Evolutionary conservation across 225 moss, liverwort and hornwort species (phyloP).

Genomic region (Marchantia paleacea): DNA sequence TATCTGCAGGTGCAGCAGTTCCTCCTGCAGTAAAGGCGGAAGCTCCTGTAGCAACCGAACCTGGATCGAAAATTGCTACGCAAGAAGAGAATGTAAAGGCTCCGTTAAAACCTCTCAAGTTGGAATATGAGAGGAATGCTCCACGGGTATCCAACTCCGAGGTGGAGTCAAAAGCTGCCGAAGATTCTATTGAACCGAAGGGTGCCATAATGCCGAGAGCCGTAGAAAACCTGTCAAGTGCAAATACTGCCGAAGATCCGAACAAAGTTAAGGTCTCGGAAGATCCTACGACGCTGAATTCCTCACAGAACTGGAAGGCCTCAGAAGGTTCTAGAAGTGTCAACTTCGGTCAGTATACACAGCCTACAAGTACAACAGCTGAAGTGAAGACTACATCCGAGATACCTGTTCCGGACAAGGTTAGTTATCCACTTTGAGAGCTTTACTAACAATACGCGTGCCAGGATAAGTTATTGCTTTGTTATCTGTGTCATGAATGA

Average conservation of each 20-base stretch:
- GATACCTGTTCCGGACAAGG: not conserved
- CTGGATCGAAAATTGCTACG: not conserved
- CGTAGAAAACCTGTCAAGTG: not conserved
- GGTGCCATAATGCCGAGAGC: not conserved
- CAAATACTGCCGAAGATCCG: not conserved
- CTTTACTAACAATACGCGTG: too few species aligned
- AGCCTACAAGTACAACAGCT: not conserved
- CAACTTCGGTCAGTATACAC: not conserved
- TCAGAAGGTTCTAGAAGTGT: not conserved
- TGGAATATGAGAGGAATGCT: not conserved
- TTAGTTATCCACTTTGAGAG: not conserved
- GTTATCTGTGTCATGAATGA: not conserved
- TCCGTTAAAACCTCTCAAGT: not conserved
- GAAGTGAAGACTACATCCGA: not conserved
- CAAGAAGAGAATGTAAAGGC: not conserved
- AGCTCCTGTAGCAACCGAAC: not conserved
- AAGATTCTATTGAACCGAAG: not conserved
- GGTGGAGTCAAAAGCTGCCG: not conserved
- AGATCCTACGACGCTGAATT: not conserved
- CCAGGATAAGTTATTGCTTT: not conserved
- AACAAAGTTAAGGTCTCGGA: not conserved
- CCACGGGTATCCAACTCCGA: not conserved
- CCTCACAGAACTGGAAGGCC: not conserved
- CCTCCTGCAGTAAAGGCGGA: not conserved
- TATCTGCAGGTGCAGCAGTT: conserved; percentile 3